Evolutionary conservation across 169 alveolate species (phyloP), one percentile per base, ranked within the genome.

Genomic region (Perkinsus olseni): DNA sequence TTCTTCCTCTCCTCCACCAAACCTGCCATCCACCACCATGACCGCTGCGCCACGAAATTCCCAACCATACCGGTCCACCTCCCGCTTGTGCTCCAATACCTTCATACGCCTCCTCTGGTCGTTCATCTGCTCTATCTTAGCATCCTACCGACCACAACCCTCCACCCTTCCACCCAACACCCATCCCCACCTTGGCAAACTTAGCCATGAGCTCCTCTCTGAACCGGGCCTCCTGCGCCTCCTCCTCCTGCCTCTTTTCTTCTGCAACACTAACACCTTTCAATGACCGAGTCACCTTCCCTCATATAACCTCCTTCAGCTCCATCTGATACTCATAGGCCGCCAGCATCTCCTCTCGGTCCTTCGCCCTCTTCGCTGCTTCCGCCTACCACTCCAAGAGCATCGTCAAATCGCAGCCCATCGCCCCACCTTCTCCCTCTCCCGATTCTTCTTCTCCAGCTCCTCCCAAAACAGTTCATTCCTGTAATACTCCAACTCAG

Each of bases 71-170:
- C 48, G 51, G 62, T 45, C 62, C 48, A 96, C 97, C 94, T 96
- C 97, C 94, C 97, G 94, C 92, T 96, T 96, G 93, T 97, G 98
- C 91, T 97, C 98, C 74, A 93, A 74, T 91, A 96, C 96, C 92
- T 96, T 96, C 96, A 96, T 95, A 92, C 97, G 96, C 92, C 98
- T 94, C 93, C 95, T 96, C 92, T 96, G 95, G 39, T 95, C 96
- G 93, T 96, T 96, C 96, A 96, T 93, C 93, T 97, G 96, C 92
- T 97, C 98, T 38, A 97, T 91, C 92, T 95, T 92, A 74, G 96
- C 98, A 92, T 97, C 98, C 40, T 45, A 45, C n/a, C n/a, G 17
- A 17, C 62, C 62, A 45, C 17, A 6, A 45, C 62, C 62, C 6
- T 45, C 62, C 62, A 6, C 24, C 62, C 62, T 10, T 6, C 62